Conservation (phyloP, 1,284 basidiomycete species). For the Sporisorium scitamineum region DNA sequence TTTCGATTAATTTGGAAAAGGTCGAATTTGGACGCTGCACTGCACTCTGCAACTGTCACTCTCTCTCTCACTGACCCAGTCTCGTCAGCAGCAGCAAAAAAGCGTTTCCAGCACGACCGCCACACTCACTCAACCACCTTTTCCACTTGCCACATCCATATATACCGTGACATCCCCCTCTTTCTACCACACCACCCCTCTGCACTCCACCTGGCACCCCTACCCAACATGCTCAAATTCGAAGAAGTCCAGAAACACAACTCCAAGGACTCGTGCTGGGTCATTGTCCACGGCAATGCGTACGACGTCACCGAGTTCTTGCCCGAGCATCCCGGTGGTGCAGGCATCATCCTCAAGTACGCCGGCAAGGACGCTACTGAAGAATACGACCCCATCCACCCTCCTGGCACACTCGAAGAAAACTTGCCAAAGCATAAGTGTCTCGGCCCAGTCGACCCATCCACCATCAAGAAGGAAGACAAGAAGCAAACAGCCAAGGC, state of each 20-base stretch:
- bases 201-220: too few relatives aligned
- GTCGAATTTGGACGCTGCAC: constrained; percentile 6
- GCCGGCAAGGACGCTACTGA: constrained; percentile 81
- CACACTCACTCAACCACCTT: background rate
- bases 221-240: constrained; percentile 47
- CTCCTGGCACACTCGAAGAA: constrained; percentile 67
- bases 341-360: constrained; percentile 79
- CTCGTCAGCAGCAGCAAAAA: background rate
- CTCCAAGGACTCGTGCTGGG: constrained; percentile 82
- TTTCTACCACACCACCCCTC: background rate
- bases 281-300: constrained; percentile 82
- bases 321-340: constrained; percentile 78
- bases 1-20: background rate
- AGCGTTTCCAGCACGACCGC: background rate
- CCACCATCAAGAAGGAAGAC: constrained; percentile 51
- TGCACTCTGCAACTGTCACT: too few relatives aligned
- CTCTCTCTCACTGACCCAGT: background rate
- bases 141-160: background rate
- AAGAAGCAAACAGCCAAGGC: constrained; percentile 27
- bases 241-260: constrained; percentile 79
- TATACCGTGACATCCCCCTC: background rate
- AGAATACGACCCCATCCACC: constrained; percentile 68
- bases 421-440: constrained; percentile 62
- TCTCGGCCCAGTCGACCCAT: constrained; percentile 60
- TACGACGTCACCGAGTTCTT: constrained; percentile 89